A percentile compares a stretch with the other conserved stretches of the same genome.
Conservation (phyloP, 1,284 basidiomycete species). For the Malassezia restricta region DNA sequence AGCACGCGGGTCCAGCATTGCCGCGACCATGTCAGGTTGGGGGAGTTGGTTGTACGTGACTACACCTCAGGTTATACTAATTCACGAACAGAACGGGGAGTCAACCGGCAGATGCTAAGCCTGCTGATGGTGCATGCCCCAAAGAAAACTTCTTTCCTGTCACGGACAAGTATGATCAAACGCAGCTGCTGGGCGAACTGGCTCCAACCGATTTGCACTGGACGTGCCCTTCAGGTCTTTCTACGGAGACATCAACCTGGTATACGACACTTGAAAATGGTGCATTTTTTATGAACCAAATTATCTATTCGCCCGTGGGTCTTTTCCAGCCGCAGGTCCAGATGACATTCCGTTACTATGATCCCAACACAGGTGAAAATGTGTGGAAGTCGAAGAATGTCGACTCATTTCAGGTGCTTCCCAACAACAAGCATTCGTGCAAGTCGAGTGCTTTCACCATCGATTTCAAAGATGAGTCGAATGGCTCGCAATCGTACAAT, state of each 20-base stretch:
- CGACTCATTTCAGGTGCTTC: conserved; percentile 60
- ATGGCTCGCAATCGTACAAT: conserved; percentile 60
- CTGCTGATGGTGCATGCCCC: conserved; percentile 11
- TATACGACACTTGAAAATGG: conserved; percentile 78
- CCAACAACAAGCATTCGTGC: conserved; percentile 64
- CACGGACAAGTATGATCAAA: conserved; percentile 30
- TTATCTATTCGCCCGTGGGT: conserved; percentile 86
- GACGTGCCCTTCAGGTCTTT: conserved; percentile 68
- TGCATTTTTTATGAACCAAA: conserved; percentile 68
- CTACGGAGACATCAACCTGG: conserved; percentile 82
- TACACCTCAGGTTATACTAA: neutral
- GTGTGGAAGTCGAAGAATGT: conserved; percentile 85
- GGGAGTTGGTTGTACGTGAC: conserved; percentile 39
- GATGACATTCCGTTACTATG: conserved; percentile 81
- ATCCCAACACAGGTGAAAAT: conserved; percentile 62
- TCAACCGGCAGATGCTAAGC: conserved; percentile 1
- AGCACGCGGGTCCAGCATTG: neutral
- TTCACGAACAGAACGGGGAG: conserved; percentile 15
- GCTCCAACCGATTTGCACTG: conserved; percentile 62
- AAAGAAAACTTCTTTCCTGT: conserved; percentile 38
- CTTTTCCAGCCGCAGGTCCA: conserved; percentile 89
- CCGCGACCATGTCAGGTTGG: conserved; percentile 34
- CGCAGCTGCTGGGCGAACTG: conserved; percentile 59
- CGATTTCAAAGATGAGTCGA: conserved; percentile 54
- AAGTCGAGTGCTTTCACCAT: conserved; percentile 77